Base-by-base conservation (phyloP, 352 stramenopile genomes). In the Phytophthora pinifolia region DNA sequence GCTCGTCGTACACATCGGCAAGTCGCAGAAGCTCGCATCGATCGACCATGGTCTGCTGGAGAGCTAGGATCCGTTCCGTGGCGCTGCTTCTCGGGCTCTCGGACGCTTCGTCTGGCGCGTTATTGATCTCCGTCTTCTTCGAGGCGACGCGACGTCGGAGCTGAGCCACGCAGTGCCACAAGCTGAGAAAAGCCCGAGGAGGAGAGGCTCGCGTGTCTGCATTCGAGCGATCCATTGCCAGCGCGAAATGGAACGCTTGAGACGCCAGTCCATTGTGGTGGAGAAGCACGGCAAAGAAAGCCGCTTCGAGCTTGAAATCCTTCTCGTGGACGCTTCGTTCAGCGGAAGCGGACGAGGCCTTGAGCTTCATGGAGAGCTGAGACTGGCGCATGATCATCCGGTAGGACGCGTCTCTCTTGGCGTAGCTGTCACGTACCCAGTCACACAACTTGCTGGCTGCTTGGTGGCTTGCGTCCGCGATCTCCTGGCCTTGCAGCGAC, bases 361-460 rank as follows among this genome's bases (percentile, higher is more conserved):
- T 65, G 2, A 61, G 38, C 10, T 57, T 60, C 39, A 59, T 39
- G 3, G 61, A 31, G 9, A 60, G 55, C n/a, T 75, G 60, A 7
- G 64, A 41, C 25, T 85, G 74, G 0, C 78, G 75, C 10, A 76
- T 13, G 3, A 92, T 62, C 73, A 94, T 90, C 13, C 80, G 74
- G 54, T 94, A 94, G 9, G 74, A 70, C 2, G 72, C 22, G 15
- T 94, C 79, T 30, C 54, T 70, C 34, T 66, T 76, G 0, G 67
- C 63, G 30, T 91, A 83, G 29, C 45, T 49, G 6, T 70, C 54
- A 46, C 79, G 69, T 0, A 92, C 53, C 80, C 78, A 89, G 9
- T 78, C 47, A 32, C 79, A 91, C 0, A 92, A 15, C 13, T 54
- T 64, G 9, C 0, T 46, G 8, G 46, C 39, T 43, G 37, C 35